A percentile compares a stretch with the other conserved stretches of the same genome.
Conservation (phyloP, 2,329 filamentous ascomycete genomes). For the Beauveria sp. region DNA sequence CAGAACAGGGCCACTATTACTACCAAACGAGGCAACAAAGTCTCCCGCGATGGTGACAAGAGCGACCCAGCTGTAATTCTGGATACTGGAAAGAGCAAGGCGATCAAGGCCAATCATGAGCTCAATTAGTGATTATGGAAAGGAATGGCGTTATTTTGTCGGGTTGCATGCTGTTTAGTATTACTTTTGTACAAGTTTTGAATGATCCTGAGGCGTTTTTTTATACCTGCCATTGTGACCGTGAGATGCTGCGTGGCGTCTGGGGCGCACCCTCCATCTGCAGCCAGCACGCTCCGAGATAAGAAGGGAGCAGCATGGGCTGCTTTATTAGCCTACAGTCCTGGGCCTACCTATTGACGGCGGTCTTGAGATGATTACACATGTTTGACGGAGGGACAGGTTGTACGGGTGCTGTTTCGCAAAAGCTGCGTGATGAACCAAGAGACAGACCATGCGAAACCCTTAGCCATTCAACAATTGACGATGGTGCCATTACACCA, state of each 20-base stretch:
- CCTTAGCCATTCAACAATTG: no score
- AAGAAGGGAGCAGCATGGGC: no score
- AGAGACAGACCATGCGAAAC: no score
- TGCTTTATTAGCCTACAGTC: no score
- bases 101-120: conserved; percentile 33
- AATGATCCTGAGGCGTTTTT: not conserved
- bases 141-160: not conserved
- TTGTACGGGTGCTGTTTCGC: not conserved
- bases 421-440: no score
- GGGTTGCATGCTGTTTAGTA: no score
- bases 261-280: not conserved
- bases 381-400: not conserved
- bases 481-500: not conserved
- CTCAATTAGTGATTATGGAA: conserved; percentile 20
- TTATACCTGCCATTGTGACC: not conserved
- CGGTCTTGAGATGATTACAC: no score
- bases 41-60: conserved; percentile 30
- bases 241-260: not conserved
- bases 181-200: no score
- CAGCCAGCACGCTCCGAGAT: not conserved
- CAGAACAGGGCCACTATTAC: conserved; percentile 26
- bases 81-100: conserved; percentile 35
- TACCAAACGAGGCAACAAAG: conserved; percentile 35
- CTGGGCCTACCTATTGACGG: no score
- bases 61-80: conserved; percentile 37